phyloP scores from a whole-genome alignment of 257 asterid species.

The Solanum acaule region DNA sequence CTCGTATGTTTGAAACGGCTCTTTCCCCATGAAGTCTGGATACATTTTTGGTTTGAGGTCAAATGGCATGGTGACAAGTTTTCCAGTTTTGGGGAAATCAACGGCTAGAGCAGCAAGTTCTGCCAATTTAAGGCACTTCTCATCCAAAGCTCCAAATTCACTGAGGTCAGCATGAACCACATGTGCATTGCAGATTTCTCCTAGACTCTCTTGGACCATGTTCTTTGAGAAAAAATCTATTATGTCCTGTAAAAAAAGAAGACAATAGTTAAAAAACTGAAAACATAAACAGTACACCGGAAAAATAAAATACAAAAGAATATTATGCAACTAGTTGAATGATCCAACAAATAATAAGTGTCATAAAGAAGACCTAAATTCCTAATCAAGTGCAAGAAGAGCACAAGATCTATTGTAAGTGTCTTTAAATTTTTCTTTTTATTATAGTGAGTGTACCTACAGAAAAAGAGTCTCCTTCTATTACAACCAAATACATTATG shows the following conservation, averaged over 20 bases:
- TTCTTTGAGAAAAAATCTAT: conserved; percentile 58
- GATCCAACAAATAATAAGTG: neutral
- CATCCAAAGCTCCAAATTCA: conserved; percentile 72
- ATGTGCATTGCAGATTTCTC: conserved; percentile 91
- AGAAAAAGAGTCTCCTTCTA: neutral
- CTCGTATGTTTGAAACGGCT: conserved; percentile 48
- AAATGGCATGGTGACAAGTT: conserved; percentile 56
- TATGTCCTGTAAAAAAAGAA: conserved; percentile 50
- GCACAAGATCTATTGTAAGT: neutral
- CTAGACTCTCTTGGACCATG: conserved; percentile 84
- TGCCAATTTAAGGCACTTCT: conserved; percentile 76
- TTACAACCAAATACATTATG: neutral
- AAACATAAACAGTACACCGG: neutral
- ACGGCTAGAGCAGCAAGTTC: conserved; percentile 95
- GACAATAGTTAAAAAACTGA: neutral
- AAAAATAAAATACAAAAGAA: neutral
- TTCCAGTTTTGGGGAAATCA: conserved; percentile 96
- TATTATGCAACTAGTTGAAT: neutral
- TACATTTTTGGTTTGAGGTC: conserved; percentile 66
- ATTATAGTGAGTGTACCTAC: neutral
- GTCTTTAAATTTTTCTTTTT: neutral
- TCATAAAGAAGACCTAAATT: neutral
- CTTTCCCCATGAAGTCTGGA: conserved; percentile 96
- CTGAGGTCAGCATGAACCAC: conserved; percentile 92
- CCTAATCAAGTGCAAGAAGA: neutral